Percentiles rank a stretch among this genome's conserved stretches.
Conservation (phyloP, 2,329 filamentous ascomycete genomes). For the Botrytis pseudocinerea region DNA sequence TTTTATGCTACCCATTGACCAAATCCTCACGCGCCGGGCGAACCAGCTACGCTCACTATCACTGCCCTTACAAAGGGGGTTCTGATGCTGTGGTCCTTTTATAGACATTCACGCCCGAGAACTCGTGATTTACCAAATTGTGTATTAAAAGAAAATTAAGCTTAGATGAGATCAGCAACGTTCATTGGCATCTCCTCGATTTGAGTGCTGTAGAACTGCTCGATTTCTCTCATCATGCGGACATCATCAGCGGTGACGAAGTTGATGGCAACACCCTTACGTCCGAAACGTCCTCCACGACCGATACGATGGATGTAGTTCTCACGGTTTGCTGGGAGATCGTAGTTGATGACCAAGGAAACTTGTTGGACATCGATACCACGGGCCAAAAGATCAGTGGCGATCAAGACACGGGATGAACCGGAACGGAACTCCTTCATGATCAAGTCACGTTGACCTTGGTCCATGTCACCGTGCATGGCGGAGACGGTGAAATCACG, state of each 20-base stretch:
- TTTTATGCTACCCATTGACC: constrained; percentile 41
- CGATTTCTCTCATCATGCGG: constrained; percentile 99
- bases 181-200: constrained; percentile 99
- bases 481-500: constrained; percentile 99
- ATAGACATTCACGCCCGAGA: constrained; percentile 23
- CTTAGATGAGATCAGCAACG: constrained; percentile 73
- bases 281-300: constrained; percentile 98
- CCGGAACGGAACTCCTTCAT: constrained; percentile 99
- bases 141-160: constrained; percentile 27
- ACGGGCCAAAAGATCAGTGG: constrained; percentile 95
- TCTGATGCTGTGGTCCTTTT: constrained; percentile 24
- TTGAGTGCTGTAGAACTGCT: constrained; percentile 99
- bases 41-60: constrained; percentile 43
- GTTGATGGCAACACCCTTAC: constrained; percentile 99
- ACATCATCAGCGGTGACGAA: constrained; percentile 99
- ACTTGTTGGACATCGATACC: constrained; percentile 99
- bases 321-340: constrained; percentile 96
- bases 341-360: constrained; percentile 99
- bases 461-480: constrained; percentile 99
- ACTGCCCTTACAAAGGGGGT: constrained; percentile 37
- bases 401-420: constrained; percentile 96
- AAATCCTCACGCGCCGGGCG: constrained; percentile 40
- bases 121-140: constrained; percentile 40
- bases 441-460: constrained; percentile 95
- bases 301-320: constrained; percentile 99